Base-by-base conservation (phyloP, 257 asterid species). In the Solanum medicagineum region DNA sequence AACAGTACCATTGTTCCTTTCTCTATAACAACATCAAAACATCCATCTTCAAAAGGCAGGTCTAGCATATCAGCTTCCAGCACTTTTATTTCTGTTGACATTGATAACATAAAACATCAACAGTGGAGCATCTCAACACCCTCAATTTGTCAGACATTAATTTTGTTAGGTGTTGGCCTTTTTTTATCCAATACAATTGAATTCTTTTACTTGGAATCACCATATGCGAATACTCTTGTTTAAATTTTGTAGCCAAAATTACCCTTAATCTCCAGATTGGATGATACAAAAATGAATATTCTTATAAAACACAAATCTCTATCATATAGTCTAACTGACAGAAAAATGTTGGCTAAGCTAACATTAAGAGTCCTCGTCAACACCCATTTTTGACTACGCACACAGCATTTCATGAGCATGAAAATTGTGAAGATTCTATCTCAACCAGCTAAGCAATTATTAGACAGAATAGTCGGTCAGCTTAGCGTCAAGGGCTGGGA, bases 11-110 rank as follows among this genome's bases (percentile, higher is more conserved):
- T 96, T 84, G 97, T 94, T 90, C 99, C 99, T 89, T 96, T 96
- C 96, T 96, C 99, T 90, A 96, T 86, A 87, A 96, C 95, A 83
- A 95, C 97, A 84, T 95, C 99, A 89, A 95, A 95, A 85, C 92
- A 89, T 85, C 89, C 97, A 80, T 93, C 90, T 36, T 86, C 94
- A 87, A 96, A 95, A 63, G 99, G 98, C 79, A 96, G 94, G 89
- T 94, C 94, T 86, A 96, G 92, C 99, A 96, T 96, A 91, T 96
- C 98, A 59, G 98, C 99, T 90, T 95, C 97, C 92, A 95, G 87
- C 86, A 93, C 99, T 86, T 87, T 90, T 87, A 96, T 92, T 84
- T 90, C 98, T 96, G 95, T 79, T 77, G 59, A 80, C 84, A 88
- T 84, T 17, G 60, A 81, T 62, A 84, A 51, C 49, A 87, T 55